Conservation (phyloP, 2,329 filamentous ascomycete species). For the Macrophomina phaseolina region DNA sequence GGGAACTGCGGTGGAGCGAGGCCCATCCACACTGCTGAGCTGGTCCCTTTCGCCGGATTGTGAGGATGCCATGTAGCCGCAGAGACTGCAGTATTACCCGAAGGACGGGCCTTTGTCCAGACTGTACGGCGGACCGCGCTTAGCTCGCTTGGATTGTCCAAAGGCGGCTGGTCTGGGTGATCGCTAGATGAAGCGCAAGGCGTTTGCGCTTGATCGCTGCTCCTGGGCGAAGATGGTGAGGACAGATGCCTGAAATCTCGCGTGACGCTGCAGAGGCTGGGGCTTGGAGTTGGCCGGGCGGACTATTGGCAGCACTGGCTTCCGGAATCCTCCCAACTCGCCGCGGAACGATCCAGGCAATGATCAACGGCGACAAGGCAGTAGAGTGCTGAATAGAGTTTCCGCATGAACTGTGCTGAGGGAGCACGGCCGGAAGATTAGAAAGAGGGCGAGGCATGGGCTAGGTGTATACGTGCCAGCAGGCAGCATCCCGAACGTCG, state of each 20-base stretch:
- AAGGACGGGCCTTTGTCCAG: background rate
- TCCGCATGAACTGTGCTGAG: background rate
- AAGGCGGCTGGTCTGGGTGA: background rate
- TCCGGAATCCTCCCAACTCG: constrained; percentile 11
- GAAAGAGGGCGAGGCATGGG: background rate
- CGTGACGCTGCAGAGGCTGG: background rate
- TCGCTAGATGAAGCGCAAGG: constrained; percentile 12
- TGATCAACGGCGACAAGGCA: background rate
- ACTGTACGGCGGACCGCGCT: background rate
- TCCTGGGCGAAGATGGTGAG: background rate
- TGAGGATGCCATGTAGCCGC: background rate
- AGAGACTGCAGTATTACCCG: background rate
- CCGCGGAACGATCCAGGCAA: background rate
- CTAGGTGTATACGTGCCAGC: background rate
- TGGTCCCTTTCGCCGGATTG: background rate
- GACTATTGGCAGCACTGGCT: background rate
- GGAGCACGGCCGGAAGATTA: background rate
- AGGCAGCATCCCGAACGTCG: background rate
- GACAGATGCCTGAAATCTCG: background rate
- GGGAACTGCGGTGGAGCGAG: too few relatives aligned
- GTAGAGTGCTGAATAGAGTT: constrained; percentile 14
- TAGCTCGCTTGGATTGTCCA: constrained; percentile 12
- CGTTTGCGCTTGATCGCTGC: constrained; percentile 1
- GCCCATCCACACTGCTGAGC: background rate
- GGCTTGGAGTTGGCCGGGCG: background rate